Conservation (phyloP, 2,329 filamentous ascomycete species). For the Cercospora sesami region DNA sequence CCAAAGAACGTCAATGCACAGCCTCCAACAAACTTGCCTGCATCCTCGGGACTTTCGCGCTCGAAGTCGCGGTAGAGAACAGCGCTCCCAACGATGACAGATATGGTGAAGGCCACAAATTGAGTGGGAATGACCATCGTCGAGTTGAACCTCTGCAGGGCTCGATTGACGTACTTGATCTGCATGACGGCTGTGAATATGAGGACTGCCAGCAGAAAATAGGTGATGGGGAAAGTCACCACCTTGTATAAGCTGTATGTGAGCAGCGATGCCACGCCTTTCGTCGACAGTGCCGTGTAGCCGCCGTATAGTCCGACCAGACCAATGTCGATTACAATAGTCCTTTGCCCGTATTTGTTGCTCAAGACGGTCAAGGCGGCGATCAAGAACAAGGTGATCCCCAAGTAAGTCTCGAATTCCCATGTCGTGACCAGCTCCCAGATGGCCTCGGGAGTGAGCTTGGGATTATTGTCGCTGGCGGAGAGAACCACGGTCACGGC, state of each 20-base stretch:
- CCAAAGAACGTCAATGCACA: constrained; percentile 92
- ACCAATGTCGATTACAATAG: constrained; percentile 87
- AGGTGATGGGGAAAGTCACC: constrained; percentile 89
- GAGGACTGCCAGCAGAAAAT: constrained; percentile 76
- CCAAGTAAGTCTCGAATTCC: constrained; percentile 90
- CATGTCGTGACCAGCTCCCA: constrained; percentile 83
- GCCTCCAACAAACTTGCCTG: constrained; percentile 82
- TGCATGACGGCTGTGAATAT: constrained; percentile 89
- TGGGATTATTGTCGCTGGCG: constrained; percentile 83
- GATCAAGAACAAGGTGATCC: constrained; percentile 72
- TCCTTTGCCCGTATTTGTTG: constrained; percentile 76
- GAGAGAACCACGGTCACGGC: constrained; percentile 92
- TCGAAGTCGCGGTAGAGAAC: constrained; percentile 95
- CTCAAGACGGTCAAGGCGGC: constrained; percentile 77
- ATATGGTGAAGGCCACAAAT: constrained; percentile 94
- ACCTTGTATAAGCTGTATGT: constrained; percentile 87
- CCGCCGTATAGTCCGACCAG: constrained; percentile 95
- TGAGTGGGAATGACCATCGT: constrained; percentile 98
- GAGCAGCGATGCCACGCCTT: constrained; percentile 91
- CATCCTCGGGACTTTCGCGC: constrained; percentile 70
- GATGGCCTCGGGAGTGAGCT: constrained; percentile 85
- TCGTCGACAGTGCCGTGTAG: constrained; percentile 95
- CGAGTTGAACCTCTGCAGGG: constrained; percentile 89
- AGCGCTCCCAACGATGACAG: constrained; percentile 90
- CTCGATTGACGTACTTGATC: constrained; percentile 91